Evolutionary conservation across 257 asterid species (phyloP).

Genomic region (Petunia secreta): DNA sequence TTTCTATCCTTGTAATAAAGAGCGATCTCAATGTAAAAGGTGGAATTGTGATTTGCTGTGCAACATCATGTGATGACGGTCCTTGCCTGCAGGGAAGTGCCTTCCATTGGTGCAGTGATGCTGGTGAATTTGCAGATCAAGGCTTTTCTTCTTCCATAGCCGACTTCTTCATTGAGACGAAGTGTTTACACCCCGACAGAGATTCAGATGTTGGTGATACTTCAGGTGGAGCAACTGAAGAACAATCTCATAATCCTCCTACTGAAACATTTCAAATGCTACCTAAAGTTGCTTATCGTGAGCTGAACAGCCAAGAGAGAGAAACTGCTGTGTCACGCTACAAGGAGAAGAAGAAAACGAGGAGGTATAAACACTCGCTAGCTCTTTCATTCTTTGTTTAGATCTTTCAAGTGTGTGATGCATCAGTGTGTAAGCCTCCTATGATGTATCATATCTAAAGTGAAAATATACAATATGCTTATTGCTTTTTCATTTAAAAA

Average conservation of each 20-base stretch:
- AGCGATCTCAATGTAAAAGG: background rate
- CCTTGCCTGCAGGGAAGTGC: constrained; percentile 49
- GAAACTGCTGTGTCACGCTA: constrained; percentile 83
- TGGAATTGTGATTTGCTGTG: background rate
- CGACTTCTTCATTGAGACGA: constrained; percentile 48
- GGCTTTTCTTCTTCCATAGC: constrained; percentile 48
- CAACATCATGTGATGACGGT: constrained; percentile 23
- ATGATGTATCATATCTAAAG: background rate
- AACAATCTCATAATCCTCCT: constrained; percentile 40
- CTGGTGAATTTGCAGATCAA: constrained; percentile 47
- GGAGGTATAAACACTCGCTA: constrained; percentile 57
- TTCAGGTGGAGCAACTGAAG: constrained; percentile 44
- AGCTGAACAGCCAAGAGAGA: constrained; percentile 78
- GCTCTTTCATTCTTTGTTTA: background rate
- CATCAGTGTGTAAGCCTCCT: background rate
- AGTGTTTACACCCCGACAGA: constrained; percentile 63
- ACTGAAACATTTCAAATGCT: constrained; percentile 42
- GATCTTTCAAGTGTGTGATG: background rate
- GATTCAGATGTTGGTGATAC: constrained; percentile 59
- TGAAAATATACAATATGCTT: background rate
- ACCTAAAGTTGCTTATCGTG: constrained; percentile 53
- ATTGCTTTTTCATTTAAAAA: background rate
- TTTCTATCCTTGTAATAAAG: background rate
- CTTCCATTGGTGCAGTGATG: constrained; percentile 43
- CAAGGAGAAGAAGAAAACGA: constrained; percentile 86